Percentiles rank a stretch among this genome's conserved stretches.
These are phyloP conservation scores for Lachnum nothofagi DNA, from an alignment of 2,329 filamentous ascomycete species.

Conservation along the genomic window DNA sequence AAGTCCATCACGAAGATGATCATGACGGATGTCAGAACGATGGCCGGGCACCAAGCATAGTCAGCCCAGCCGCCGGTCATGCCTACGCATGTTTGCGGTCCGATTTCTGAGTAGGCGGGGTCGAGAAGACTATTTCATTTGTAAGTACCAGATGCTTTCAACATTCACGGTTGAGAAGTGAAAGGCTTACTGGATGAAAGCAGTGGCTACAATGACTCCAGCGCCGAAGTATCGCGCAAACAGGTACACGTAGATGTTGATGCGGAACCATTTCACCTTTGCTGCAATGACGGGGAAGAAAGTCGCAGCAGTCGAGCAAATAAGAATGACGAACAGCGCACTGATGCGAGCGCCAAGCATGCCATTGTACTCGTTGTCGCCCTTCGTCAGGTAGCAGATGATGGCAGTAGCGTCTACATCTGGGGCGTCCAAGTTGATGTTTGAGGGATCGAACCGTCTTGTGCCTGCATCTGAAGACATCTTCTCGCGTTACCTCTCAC, in stretches of 20 bases:
- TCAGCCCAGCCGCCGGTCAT: constrained; percentile 44
- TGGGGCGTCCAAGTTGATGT: constrained; percentile 40
- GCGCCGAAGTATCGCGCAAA: constrained; percentile 64
- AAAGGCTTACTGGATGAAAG: constrained; percentile 61
- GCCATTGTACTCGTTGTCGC: constrained; percentile 51
- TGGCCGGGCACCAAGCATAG: constrained; percentile 29
- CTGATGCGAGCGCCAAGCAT: constrained; percentile 62
- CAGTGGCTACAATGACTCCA: constrained; percentile 71
- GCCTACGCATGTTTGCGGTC: constrained; percentile 45
- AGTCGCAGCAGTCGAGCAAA: constrained; percentile 56
- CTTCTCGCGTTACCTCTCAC: no score
- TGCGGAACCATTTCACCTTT: constrained; percentile 48
- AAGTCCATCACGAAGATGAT: constrained; percentile 53
- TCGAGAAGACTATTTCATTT: constrained; percentile 40
- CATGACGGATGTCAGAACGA: constrained; percentile 55
- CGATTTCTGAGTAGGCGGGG: constrained; percentile 41
- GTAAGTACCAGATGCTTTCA: neutral
- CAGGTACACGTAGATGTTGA: constrained; percentile 65
- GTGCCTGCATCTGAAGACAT: constrained; percentile 10
- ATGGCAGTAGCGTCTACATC: constrained; percentile 41
- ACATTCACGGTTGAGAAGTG: constrained; percentile 37
- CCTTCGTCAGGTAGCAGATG: constrained; percentile 45
- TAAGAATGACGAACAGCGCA: constrained; percentile 68
- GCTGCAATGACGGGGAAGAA: constrained; percentile 64
- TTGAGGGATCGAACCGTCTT: constrained; percentile 40